Conservation (phyloP, 2,329 filamentous ascomycete genomes). For the Phaeosphaeria sp. region DNA sequence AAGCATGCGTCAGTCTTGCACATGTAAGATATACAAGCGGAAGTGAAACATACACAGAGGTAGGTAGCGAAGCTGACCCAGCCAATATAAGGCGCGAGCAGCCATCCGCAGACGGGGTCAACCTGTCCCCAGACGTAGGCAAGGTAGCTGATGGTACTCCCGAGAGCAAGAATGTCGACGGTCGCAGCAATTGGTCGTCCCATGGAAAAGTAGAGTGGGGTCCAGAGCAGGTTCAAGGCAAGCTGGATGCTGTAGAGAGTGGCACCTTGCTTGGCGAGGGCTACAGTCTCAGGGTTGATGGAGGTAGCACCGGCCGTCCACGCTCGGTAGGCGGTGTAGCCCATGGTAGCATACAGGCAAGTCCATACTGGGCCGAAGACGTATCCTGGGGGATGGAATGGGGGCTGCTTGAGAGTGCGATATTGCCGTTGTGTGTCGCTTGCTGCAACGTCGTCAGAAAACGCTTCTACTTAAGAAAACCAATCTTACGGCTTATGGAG, state of each 20-base stretch:
- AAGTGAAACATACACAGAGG: constrained; percentile 63
- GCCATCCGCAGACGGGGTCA: constrained; percentile 75
- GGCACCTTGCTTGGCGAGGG: constrained; percentile 70
- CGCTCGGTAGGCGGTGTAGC: constrained; percentile 84
- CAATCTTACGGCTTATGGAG: constrained; percentile 66
- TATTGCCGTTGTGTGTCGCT: constrained; percentile 64
- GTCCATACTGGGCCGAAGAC: constrained; percentile 68
- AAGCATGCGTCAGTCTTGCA: neutral
- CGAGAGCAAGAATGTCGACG: constrained; percentile 76
- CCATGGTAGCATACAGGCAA: constrained; percentile 73
- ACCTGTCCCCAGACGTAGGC: constrained; percentile 78
- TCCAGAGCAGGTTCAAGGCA: constrained; percentile 85
- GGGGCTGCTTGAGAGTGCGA: constrained; percentile 69
- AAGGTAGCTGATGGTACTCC: constrained; percentile 72
- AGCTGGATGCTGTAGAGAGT: constrained; percentile 88
- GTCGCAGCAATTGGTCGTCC: constrained; percentile 77
- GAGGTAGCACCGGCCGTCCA: constrained; percentile 69
- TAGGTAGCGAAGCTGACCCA: constrained; percentile 93
- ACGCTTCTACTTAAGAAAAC: neutral
- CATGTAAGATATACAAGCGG: constrained; percentile 14
- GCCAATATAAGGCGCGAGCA: constrained; percentile 79
- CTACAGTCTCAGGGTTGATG: constrained; percentile 55
- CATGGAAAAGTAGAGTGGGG: constrained; percentile 88
- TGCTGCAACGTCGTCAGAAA: constrained; percentile 12
- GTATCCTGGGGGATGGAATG: constrained; percentile 63